Evolutionary conservation across 106 monocot genomes (phyloP), one percentile per base, ranked within the genome.

Genomic region (Allium cepa): DNA sequence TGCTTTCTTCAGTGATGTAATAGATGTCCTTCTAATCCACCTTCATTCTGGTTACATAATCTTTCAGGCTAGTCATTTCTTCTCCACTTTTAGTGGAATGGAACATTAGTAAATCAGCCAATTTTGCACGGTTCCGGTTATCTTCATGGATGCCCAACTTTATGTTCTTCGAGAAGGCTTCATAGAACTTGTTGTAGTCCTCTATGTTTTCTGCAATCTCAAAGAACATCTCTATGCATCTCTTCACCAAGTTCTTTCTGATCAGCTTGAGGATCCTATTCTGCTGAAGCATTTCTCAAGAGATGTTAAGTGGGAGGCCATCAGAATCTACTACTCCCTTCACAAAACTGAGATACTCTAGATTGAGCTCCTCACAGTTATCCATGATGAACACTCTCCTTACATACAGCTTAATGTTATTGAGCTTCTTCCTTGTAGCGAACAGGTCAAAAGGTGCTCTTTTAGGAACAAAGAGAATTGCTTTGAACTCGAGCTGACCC

Each of bases 11-110:
- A 13, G 73, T 82, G 22, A 78, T 82, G 64, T 82, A 82, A 46
- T 82, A 82, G 49, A 82, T 82, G 26, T 78, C 72, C 53, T 70
- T 82, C 66, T 82, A 78, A 7, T 75, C 75, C 50, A 78, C 78
- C 61, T 82, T 78, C 82, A 82, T 82, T 53, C 82, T 65, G 18
- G 82, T 78, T 16, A 82, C 78, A 8, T 82, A 82, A 62, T 82
- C 82, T 65, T 82, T 78, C 47, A 78, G 36, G 61, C 78, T 82
- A 9, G 82, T 78, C 78, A 75, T 47, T 67, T 83, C 78, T 15
- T 83, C 78, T 1, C 82, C 78, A 14, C 78, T 78, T 71, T 83
- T 78, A 10, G 82, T 82, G 7, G 82, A 82, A 65, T 81, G 49
- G 67, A 56, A 81, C 27, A 78, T 22, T 10, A 48, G 73, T 11